phyloP scores from a whole-genome alignment of 2,329 filamentous ascomycete genomes.

The Aspergillus niger region DNA sequence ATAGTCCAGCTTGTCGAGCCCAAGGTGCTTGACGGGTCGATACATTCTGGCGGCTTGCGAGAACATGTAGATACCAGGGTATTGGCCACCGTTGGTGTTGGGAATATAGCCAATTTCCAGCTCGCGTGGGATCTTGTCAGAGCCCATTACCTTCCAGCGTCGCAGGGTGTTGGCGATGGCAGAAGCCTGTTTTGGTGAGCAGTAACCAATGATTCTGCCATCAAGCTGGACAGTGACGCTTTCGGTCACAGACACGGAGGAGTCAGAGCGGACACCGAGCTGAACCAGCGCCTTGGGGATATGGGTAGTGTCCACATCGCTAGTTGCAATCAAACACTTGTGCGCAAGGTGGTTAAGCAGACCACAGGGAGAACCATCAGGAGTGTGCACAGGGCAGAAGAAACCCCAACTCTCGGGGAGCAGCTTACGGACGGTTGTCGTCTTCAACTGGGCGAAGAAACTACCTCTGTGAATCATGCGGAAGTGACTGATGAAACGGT shows the following conservation, averaged over 20 bases:
- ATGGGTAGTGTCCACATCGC: slow-evolving; percentile 70
- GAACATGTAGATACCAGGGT: slow-evolving; percentile 93
- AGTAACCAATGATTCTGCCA: slow-evolving; percentile 87
- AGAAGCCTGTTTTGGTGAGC: slow-evolving; percentile 77
- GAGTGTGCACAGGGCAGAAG: slow-evolving; percentile 94
- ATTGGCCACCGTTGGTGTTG: slow-evolving; percentile 85
- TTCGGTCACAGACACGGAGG: slow-evolving; percentile 77
- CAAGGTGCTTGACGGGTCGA: slow-evolving; percentile 87
- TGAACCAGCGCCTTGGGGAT: slow-evolving; percentile 74
- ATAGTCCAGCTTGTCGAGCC: slow-evolving; percentile 80
- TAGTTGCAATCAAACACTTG: slow-evolving; percentile 87
- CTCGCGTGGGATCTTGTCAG: slow-evolving; percentile 74
- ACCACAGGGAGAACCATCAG: slow-evolving; percentile 92
- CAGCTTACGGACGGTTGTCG: slow-evolving; percentile 92
- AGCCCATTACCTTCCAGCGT: slow-evolving; percentile 92
- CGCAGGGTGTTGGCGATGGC: slow-evolving; percentile 82
- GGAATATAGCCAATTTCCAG: slow-evolving; percentile 93
- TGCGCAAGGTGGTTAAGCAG: slow-evolving; percentile 93
- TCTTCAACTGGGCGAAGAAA: slow-evolving; percentile 97
- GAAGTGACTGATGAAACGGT: slow-evolving; percentile 98
- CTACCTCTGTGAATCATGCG: slow-evolving; percentile 98
- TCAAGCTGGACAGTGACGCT: slow-evolving; percentile 89
- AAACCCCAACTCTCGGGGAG: slow-evolving; percentile 98
- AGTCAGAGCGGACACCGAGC: slow-evolving; percentile 74
- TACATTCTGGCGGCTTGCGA: slow-evolving; percentile 84